Evolutionary conservation across 1,284 basidiomycete genomes (phyloP), one percentile per base, ranked within the genome.

Genomic region (Inonotus hispidus): DNA sequence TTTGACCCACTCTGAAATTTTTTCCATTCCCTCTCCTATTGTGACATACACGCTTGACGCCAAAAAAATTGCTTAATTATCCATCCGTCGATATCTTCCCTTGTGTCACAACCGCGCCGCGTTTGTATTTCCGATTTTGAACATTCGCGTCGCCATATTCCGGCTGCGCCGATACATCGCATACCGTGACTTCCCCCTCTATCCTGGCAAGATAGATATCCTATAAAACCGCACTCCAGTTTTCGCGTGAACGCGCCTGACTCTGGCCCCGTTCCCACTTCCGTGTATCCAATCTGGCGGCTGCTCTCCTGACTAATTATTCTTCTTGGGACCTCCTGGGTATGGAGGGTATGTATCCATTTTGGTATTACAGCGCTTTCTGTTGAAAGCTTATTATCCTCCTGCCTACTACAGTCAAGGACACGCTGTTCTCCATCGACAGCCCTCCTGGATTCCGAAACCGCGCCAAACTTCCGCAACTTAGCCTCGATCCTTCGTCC

Each of bases 261-360:
- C 4, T 27, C 45, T 62, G 61, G 61, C 52, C 25, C 53, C 50
- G 55, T 55, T 61, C 56, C 23, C 59, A 49, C 32, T 35, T 46
- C 47, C 41, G 38, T 38, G 19, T 54, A 65, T 65, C 62, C 67
- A 68, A 64, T 64, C 70, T 70, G 69, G 70, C 69, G 60, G 62
- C 68, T 53, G 61, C 67, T 58, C 46, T 68, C 37, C 64, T 69
- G 37, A 56, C 63, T 46, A 66, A 64, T 63, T 60, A 57, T 60
- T 62, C 66, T 62, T 65, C 68, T 65, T 70, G 68, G 69, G 66
- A 68, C 67, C 70, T 68, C 65, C 65, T 63, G 50, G 57, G 63
- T 50, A 71, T 71, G 70, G 69, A 70, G 66, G 66, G 71, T 71
- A 25, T 45, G 63, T 63, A 63, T 64, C 58, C 53, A 50, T 52